phyloP scores from a whole-genome alignment of 768 basidiomycete species.

The Tylopilus felleus region DNA sequence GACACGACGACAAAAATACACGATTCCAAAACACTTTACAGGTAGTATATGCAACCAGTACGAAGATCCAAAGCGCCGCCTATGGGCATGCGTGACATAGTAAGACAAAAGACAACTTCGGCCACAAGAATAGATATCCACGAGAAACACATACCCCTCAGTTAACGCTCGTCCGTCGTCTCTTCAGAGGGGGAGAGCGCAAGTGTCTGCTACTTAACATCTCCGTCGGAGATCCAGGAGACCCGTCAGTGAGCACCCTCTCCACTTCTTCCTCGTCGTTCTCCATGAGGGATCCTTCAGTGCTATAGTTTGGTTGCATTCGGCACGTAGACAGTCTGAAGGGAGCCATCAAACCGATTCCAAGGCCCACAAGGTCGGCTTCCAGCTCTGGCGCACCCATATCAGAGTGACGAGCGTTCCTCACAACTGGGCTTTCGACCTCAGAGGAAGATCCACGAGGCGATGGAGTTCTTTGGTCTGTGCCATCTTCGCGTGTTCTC shows the following conservation, averaged over 20 bases:
- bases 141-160: slow-evolving; percentile 14
- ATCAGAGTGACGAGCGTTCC: slow-evolving; percentile 25
- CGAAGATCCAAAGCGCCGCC: slow-evolving; percentile 8
- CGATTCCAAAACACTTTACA: slow-evolving; percentile 33
- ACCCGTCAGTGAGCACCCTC: slow-evolving; percentile 23
- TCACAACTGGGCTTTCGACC: slow-evolving; percentile 51
- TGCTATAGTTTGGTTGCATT: slow-evolving; percentile 17
- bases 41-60: slow-evolving; percentile 25
- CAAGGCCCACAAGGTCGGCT: slow-evolving; percentile 37
- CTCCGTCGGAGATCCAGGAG: slow-evolving; percentile 22
- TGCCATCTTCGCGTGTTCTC: slow-evolving; percentile 4
- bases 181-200: slow-evolving; percentile 47
- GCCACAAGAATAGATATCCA: slow-evolving; percentile 26
- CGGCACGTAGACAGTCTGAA: slow-evolving; percentile 46
- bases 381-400: slow-evolving; percentile 29
- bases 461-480: slow-evolving; percentile 14
- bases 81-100: slow-evolving; percentile 10
- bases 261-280: slow-evolving; percentile 36
- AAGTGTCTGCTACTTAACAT: slow-evolving; percentile 15
- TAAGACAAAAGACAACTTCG: slow-evolving; percentile 12
- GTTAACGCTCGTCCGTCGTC: slow-evolving; percentile 40
- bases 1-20: slow-evolving; percentile 24
- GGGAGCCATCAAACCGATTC: slow-evolving; percentile 48
- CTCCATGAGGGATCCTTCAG: slow-evolving; percentile 15
- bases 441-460: slow-evolving; percentile 26